Evolutionary conservation across 768 basidiomycete genomes (phyloP).

Genomic region (Mycena vulgaris): DNA sequence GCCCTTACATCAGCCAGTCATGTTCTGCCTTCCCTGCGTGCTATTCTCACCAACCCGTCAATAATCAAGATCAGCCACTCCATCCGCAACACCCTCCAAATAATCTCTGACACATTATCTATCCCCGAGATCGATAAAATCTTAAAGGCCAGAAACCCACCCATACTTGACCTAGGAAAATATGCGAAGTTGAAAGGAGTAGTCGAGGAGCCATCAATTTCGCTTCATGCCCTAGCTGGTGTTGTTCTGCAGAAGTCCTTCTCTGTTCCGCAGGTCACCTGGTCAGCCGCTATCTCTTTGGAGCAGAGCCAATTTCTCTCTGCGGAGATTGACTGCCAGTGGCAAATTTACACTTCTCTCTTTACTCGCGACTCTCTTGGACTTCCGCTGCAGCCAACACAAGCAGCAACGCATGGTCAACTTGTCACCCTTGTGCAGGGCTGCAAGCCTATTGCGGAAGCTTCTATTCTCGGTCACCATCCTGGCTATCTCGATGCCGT

Average conservation of each 20-base stretch:
- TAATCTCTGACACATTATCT: neutral
- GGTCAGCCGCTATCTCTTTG: neutral
- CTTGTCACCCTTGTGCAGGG: constrained; percentile 14
- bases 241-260: neutral
- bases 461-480: neutral
- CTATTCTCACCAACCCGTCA: constrained; percentile 3
- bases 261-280: neutral
- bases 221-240: neutral
- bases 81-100: neutral
- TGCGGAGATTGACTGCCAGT: constrained; percentile 7
- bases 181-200: constrained; percentile 14
- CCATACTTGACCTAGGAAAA: neutral
- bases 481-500: neutral
- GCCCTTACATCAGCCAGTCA: neutral
- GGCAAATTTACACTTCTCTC: neutral
- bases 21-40: neutral
- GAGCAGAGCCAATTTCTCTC: neutral
- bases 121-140: neutral
- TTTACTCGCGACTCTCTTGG: neutral
- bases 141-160: neutral
- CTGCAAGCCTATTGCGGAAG: constrained; percentile 10
- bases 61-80: neutral
- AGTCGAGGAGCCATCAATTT: neutral
- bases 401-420: too few relatives aligned
- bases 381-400: neutral